Evolutionary conservation across 371 early-diverging fungal genomes (phyloP), one percentile per base, ranked within the genome.

Genomic region (Umbelopsis sp.): DNA sequence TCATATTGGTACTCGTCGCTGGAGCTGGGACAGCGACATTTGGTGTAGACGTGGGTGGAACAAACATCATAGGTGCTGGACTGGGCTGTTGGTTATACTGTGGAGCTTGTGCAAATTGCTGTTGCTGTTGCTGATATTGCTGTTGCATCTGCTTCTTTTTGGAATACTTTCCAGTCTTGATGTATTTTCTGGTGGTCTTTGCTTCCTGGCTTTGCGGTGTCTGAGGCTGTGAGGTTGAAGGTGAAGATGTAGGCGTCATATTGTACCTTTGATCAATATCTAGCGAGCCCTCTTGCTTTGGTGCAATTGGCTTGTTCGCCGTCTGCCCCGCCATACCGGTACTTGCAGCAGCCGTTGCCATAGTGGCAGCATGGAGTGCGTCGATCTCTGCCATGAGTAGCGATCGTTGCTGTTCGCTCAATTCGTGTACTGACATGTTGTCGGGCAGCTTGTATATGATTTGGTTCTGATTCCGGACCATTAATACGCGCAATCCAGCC

Each of bases 131-230:
- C 24, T 65, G 69, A 24, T 63, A 65, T 16, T 35, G 70, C 37
- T 74, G 74, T 35, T 77, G 78, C 50, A 63, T 63, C 37, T 75
- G 75, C n/a, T 79, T 72, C 71, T 89, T 89, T 63, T 89, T 89
- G 4, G 88, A 87, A 45, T 89, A 89, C 66, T 85, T 85, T 37
- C 89, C 89, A 6, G 89, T 87, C 52, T 89, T 89, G 50, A 79
- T 82, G 65, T 89, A 89, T 70, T 83, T 82, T 16, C 89, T 72
- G 0, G 89, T 87, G 6, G 86, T 80, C 69, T 87, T 87, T 25
- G 66, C 63, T 63, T 70, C 75, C 32, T 70, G 65, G 29, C 57
- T 57, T n/a, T 70, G 69, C 18, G 70, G 70, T 24, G 74, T 57
- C n/a, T 57, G 68, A 12, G 64, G 68, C n/a, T 74, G 66, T 32